Conservation (phyloP, 805 yeast species). For the Lipomyces orientalis region DNA sequence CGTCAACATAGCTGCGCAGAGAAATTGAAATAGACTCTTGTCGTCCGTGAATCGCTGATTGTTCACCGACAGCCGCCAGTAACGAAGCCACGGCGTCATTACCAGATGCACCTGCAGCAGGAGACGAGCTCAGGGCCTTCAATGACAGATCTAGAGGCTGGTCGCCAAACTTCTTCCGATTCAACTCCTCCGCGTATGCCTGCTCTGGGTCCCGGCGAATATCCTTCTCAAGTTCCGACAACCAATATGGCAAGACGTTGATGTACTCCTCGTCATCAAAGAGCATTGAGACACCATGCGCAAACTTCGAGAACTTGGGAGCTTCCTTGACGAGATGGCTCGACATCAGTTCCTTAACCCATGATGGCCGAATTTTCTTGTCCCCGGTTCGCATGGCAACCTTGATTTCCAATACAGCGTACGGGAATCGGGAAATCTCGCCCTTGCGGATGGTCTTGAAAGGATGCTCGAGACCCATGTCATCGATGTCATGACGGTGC, state of each 20-base stretch:
- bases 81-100: conserved; percentile 17
- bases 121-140: conserved; percentile 10
- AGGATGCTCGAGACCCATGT: conserved; percentile 69
- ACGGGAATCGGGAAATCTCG: conserved; percentile 59
- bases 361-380: conserved; percentile 44
- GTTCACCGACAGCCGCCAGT: conserved; percentile 21
- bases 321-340: conserved; percentile 89
- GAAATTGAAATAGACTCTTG: conserved; percentile 28
- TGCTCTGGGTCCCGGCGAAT: conserved; percentile 79
- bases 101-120: background rate
- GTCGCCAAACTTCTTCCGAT: conserved; percentile 46
- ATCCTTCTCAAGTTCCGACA: conserved; percentile 83
- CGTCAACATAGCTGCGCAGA: conserved; percentile 29
- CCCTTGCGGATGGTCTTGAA: conserved; percentile 79
- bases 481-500: conserved; percentile 92
- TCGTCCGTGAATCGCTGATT: conserved; percentile 39
- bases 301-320: conserved; percentile 89
- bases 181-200: conserved; percentile 70
- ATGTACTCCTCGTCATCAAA: conserved; percentile 82
- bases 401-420: conserved; percentile 81
- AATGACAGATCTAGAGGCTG: conserved; percentile 28
- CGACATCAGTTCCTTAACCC: conserved; percentile 87
- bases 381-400: conserved; percentile 40
- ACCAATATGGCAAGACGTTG: conserved; percentile 93
- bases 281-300: conserved; percentile 89